Conservation (phyloP, 2,329 filamentous ascomycete species). For the Fusarium sp. region DNA sequence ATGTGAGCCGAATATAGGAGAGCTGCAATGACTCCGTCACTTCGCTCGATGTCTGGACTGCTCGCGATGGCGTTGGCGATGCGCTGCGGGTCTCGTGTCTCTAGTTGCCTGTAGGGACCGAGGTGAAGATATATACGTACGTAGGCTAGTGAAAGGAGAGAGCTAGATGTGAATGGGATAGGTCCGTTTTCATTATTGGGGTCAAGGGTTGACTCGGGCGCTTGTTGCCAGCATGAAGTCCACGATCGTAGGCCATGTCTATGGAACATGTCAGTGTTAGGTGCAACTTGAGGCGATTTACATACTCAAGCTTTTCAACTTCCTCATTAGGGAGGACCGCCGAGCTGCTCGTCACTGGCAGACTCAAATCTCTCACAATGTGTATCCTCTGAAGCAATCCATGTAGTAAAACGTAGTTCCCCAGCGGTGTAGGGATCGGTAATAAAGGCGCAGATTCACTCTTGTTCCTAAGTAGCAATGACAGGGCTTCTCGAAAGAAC, state of each 20-base stretch:
- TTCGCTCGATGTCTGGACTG: slow-evolving; percentile 59
- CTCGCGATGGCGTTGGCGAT: slow-evolving; percentile 57
- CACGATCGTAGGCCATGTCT: slow-evolving; percentile 55
- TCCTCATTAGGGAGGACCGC: slow-evolving; percentile 53
- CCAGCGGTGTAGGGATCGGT: slow-evolving; percentile 55
- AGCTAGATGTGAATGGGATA: slow-evolving; percentile 60
- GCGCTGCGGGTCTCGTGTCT: slow-evolving; percentile 57
- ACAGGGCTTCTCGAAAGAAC: slow-evolving; percentile 55
- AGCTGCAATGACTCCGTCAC: slow-evolving; percentile 62
- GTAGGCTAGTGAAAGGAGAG: slow-evolving; percentile 56
- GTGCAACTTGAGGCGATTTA: too few relatives aligned
- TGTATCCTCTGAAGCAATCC: slow-evolving; percentile 56
- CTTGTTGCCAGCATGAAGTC: slow-evolving; percentile 57
- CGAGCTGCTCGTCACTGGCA: slow-evolving; percentile 52
- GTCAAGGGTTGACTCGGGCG: slow-evolving; percentile 56
- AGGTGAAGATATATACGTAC: slow-evolving; percentile 61
- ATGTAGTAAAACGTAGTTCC: slow-evolving; percentile 56
- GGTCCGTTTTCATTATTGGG: slow-evolving; percentile 58
- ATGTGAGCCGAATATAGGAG: slow-evolving; percentile 67
- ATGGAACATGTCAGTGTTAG: not conserved
- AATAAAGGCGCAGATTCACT: slow-evolving; percentile 39
- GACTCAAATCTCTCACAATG: slow-evolving; percentile 54
- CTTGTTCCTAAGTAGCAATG: slow-evolving; percentile 50
- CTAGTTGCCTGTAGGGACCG: slow-evolving; percentile 58
- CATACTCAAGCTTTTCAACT: slow-evolving; percentile 55